These are phyloP conservation scores for Phaeosphaeriaceae sp. DNA, from an alignment of 2,329 filamentous ascomycete species.

Conservation along the genomic window DNA sequence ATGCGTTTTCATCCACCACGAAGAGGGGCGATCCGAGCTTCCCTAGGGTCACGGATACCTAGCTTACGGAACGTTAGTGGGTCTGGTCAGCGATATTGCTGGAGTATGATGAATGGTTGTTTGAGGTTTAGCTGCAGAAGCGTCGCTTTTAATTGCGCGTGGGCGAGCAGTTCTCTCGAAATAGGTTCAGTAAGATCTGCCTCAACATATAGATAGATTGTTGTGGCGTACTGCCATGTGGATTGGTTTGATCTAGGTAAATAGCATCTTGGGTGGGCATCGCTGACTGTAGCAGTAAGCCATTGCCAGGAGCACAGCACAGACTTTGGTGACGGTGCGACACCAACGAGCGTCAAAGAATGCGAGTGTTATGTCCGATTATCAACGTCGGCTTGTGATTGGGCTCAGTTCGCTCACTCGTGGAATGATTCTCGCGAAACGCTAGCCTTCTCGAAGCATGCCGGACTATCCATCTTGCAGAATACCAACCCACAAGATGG, in stretches of 20 bases:
- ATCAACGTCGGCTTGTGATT: not conserved
- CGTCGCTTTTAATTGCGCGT: not conserved
- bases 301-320: not conserved
- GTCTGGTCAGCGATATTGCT: slow-evolving; percentile 13
- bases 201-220: not conserved
- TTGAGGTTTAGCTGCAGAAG: not conserved
- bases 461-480: not conserved
- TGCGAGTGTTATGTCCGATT: too few species aligned
- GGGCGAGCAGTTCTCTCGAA: slow-evolving; percentile 10
- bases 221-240: not conserved
- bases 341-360: too few species aligned
- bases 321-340: too few species aligned
- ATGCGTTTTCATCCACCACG: slow-evolving; percentile 14
- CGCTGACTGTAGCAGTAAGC: slow-evolving; percentile 9
- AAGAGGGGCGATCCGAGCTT: slow-evolving; percentile 8
- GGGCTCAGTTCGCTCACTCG: too few species aligned
- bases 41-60: slow-evolving; percentile 17
- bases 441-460: too few species aligned
- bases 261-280: not conserved
- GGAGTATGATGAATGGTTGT: not conserved
- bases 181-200: slow-evolving; percentile 6
- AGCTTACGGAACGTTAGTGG: slow-evolving; percentile 17
- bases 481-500: too few species aligned
- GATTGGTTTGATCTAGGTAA: not conserved
- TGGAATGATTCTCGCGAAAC: too few species aligned